phyloP scores from a whole-genome alignment of 306 rosid species.

The Sicyos baderoa region DNA sequence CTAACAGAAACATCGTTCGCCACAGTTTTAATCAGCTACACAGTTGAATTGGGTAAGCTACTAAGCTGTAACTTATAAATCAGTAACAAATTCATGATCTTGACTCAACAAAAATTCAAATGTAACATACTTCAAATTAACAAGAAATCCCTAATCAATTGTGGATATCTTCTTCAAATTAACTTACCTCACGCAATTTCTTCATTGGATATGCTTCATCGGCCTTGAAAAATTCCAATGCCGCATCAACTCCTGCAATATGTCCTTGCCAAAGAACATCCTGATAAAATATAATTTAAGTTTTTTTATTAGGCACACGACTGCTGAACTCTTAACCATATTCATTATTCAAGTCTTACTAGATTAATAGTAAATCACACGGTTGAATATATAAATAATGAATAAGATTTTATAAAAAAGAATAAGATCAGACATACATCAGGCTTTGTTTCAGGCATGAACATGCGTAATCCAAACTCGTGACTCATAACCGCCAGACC shows the following conservation, averaged over 20 bases:
- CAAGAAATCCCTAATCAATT: not conserved
- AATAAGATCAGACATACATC: slow-evolving; percentile 43
- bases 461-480: slow-evolving; percentile 82
- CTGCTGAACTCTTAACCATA: not conserved
- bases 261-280: slow-evolving; percentile 91
- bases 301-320: not conserved
- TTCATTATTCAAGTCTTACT: not conserved
- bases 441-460: slow-evolving; percentile 77
- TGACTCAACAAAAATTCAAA: not conserved
- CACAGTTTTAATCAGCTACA: not conserved
- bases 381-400: not conserved
- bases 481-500: slow-evolving; percentile 80
- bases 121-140: slow-evolving; percentile 4
- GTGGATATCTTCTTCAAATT: slow-evolving; percentile 13
- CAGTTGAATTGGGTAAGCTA: no score
- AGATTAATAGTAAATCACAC: not conserved
- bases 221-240: slow-evolving; percentile 69
- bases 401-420: not conserved
- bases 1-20: not conserved
- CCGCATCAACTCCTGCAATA: slow-evolving; percentile 72
- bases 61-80: not conserved
- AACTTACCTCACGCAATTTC: slow-evolving; percentile 61
- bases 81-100: not conserved
- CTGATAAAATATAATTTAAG: slow-evolving; percentile 26
- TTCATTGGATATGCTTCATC: slow-evolving; percentile 67